Conservation (phyloP, 176 grass and related monocot species). For the Zea mays region DNA sequence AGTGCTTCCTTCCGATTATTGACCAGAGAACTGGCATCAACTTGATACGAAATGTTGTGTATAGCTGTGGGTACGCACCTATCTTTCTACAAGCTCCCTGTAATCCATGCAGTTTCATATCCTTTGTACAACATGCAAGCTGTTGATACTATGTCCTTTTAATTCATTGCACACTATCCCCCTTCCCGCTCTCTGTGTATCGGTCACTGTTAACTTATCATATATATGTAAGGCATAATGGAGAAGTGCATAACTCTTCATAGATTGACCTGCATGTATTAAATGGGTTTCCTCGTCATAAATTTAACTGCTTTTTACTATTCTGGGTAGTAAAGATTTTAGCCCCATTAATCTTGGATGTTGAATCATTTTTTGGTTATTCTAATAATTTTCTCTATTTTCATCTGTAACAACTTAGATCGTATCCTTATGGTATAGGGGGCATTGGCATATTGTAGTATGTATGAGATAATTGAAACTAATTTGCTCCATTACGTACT, state of each 20-base stretch:
- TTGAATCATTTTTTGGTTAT: constrained; percentile 22
- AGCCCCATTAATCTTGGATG: neutral
- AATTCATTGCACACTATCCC: no score
- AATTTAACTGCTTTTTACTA: constrained; percentile 6
- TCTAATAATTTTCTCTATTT: constrained; percentile 21
- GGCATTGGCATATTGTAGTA: constrained; percentile 15
- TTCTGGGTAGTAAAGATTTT: constrained; percentile 18
- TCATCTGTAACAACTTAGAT: constrained; percentile 2
- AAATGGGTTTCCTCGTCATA: constrained; percentile 11
- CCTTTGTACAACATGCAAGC: constrained; percentile 5
- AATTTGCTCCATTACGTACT: neutral
- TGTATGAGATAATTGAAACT: constrained; percentile 13
- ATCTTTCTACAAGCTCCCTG: constrained; percentile 35
- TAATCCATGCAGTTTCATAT: constrained; percentile 27
- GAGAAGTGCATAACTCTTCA: constrained; percentile 11
- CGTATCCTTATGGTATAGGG: constrained; percentile 7
- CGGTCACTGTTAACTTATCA: constrained; percentile 9
- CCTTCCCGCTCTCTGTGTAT: no score
- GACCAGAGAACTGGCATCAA: constrained; percentile 96
- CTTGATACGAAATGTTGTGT: constrained; percentile 85
- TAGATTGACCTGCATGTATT: constrained; percentile 10
- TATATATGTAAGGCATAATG: constrained; percentile 7
- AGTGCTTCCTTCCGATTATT: constrained; percentile 92
- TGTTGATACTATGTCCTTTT: no score
- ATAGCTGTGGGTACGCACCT: constrained; percentile 86